Conservation (phyloP, 2,329 filamentous ascomycete genomes). For the Plenodomus lindquistii region DNA sequence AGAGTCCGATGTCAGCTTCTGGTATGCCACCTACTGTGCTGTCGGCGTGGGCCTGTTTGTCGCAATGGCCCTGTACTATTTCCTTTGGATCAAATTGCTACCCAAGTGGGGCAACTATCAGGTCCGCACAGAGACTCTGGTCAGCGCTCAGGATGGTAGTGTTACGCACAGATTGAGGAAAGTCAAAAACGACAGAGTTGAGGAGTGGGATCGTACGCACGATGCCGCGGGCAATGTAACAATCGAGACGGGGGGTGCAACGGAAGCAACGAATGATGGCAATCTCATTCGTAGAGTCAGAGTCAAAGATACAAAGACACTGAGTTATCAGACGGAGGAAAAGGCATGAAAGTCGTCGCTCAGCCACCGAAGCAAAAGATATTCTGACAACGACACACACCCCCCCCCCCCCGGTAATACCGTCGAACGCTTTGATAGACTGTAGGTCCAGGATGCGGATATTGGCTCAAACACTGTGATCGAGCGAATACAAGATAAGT, state of each 20-base stretch:
- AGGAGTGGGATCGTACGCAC: conserved; percentile 37
- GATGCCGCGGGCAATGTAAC: conserved; percentile 16
- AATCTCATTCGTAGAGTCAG: conserved; percentile 1
- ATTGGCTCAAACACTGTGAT: no score
- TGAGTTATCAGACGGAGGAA: background rate
- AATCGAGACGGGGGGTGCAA: background rate
- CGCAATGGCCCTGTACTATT: conserved; percentile 28
- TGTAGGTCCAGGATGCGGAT: no score
- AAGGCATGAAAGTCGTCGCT: no score
- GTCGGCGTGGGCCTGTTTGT: conserved; percentile 58
- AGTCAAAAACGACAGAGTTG: conserved; percentile 27
- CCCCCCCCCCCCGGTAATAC: no score
- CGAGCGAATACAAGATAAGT: no score
- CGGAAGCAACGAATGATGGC: background rate
- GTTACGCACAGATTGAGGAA: conserved; percentile 31
- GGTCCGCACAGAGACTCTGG: conserved; percentile 32
- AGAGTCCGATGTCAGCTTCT: conserved; percentile 69
- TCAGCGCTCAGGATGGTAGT: conserved; percentile 30
- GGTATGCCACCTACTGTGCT: conserved; percentile 71
- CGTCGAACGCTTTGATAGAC: no score
- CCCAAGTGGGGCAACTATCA: conserved; percentile 25
- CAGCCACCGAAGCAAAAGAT: no score
- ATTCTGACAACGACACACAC: no score
- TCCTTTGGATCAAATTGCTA: conserved; percentile 32
- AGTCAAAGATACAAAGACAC: background rate